phyloP scores from a whole-genome alignment of 78 protist species.

The Bodo saltans region DNA sequence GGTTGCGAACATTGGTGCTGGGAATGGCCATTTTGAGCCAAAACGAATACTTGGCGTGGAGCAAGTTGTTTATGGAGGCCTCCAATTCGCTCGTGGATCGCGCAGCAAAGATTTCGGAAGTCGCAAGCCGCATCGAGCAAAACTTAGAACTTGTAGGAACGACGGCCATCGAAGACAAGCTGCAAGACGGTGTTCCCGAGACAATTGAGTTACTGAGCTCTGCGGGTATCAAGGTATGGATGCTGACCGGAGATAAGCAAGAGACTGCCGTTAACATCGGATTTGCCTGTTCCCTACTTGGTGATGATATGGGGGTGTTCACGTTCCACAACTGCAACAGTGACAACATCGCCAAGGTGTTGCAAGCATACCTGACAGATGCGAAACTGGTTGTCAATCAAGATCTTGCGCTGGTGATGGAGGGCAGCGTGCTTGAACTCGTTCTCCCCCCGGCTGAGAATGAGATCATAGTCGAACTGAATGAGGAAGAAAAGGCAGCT shows the following conservation, averaged over 20 bases:
- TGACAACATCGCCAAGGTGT: not conserved
- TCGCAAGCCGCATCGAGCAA: constrained; percentile 49
- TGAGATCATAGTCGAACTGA: too few relatives aligned
- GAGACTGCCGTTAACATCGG: constrained; percentile 97
- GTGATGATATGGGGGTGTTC: constrained; percentile 18
- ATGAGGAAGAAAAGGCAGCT: too few relatives aligned
- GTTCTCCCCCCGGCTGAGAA: not conserved
- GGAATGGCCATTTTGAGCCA: constrained; percentile 44
- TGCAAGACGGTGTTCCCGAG: constrained; percentile 65
- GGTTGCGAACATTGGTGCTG: constrained; percentile 72
- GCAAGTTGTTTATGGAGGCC: constrained; percentile 46
- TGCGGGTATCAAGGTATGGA: constrained; percentile 60
- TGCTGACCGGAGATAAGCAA: constrained; percentile 93
- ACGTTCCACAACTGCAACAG: not conserved
- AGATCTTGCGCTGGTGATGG: not conserved
- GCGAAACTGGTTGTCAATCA: not conserved
- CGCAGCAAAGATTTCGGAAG: constrained; percentile 32
- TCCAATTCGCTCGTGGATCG: constrained; percentile 31
- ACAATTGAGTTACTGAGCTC: constrained; percentile 45
- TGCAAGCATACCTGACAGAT: not conserved
- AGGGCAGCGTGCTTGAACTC: not conserved
- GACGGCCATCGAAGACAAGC: constrained; percentile 62
- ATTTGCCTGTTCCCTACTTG: constrained; percentile 65
- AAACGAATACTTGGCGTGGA: constrained; percentile 49
- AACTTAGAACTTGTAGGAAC: constrained; percentile 42